Evolutionary conservation across 2,329 filamentous ascomycete genomes (phyloP), one percentile per base, ranked within the genome.

Genomic region (Sarocladiaceae sp.): DNA sequence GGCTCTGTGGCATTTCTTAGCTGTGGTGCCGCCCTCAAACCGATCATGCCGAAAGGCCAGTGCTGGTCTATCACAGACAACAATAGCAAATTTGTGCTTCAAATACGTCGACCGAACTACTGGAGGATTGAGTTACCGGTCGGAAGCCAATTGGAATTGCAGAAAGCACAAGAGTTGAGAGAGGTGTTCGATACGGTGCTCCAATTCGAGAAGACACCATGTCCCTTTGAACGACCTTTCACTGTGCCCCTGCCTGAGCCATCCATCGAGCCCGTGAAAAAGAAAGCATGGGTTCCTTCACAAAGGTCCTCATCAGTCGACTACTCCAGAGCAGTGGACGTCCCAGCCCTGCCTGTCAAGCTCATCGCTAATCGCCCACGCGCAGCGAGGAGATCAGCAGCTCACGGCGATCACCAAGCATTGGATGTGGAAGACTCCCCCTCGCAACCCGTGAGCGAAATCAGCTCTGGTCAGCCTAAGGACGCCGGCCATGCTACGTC

Each of bases 61-160:
- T 94, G 86, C 59, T 96, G 90, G 90, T 94, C 86, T 60, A 85
- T 96, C 24, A 87, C 94, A 60, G 85, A 88, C 46, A 76, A 82
- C 45, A 84, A 84, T 32, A 88, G 72, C 62, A 77, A 83, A 53
- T 95, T 95, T 53, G 85, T 95, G n/a, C 68, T 96, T 47, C 85
- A 90, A 51, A 88, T 94, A 51, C 76, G 88, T 18, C 79, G 83
- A 34, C 83, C 90, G 23, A 83, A 85, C 33, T 96, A 93, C 62
- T 95, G 93, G 75, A 82, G 90, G 51, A 93, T 96, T 55, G 90
- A 96, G 58, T 67, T 96, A 5, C 86, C 88, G 0, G 74, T 80
- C 13, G 71, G 72, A 27, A 77, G 77, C 0, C 24, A 48, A 1
- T 53, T 59, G 44, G 55, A 64, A 26, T 70, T 75, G 50, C 65